Evolutionary conservation across 164 flowering plant species (phyloP), one percentile per base, ranked within the genome.

Genomic region (Cinnamomum chago): DNA sequence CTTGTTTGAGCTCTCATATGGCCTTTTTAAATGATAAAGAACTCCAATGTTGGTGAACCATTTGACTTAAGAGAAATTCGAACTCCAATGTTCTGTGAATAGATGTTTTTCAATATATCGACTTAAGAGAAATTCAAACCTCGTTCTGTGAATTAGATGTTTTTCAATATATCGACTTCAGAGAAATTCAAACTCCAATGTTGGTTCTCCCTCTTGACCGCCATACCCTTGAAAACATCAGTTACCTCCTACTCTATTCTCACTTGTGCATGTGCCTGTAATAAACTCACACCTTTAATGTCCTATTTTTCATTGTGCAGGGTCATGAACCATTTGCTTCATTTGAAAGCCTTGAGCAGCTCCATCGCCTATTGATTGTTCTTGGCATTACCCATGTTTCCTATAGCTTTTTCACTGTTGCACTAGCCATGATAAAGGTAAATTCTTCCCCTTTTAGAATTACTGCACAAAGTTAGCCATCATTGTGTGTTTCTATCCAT

Each of bases 301-400:
- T 65, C n/a, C 58, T 64, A 14, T 50, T 50, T 35, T 35, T 67
- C 75, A 66, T 67, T 72, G 51, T 68, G 67, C 90, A 94, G 98
- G 96, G 91, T 17, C 86, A 70, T 30, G 86, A 91, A 83, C 87
- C 97, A n/a, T 90, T 92, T 75, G 95, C 84, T 72, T 91, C 97
- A 15, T 72, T 85, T 62, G 97, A 92, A 83, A 88, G 95, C 80
- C 90, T 94, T 50, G 95, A 92, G 82, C 98, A 94, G 84, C 94
- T 94, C 72, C 98, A 92, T 76, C 90, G 95, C 10, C 83, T 94
- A 74, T 74, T 92, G 70, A 88, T 94, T 79, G 93, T 88, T 70
- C 91, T 94, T 58, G 97, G 88, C 6, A 58, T 90, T 62, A 85
- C 86, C 47, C 97, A 91, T 86, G 92, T 90, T 71, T 84, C 83